Conservation (phyloP, 2,329 filamentous ascomycete species). For the Penicillium frequentans region DNA sequence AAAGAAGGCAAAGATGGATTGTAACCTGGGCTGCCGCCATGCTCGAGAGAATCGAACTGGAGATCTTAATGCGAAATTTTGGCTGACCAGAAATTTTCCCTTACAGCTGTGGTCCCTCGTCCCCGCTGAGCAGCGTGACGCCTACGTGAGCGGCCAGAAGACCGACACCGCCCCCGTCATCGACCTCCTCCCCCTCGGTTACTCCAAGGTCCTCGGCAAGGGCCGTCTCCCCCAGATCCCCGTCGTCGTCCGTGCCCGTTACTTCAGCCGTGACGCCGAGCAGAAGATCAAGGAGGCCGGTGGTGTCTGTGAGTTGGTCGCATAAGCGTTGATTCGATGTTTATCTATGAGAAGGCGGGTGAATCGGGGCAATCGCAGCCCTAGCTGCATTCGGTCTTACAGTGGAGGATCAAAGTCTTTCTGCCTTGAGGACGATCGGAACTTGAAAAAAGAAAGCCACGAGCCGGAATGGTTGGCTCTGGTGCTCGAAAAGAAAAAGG, state of each 20-base stretch:
- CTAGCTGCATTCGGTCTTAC: conserved; percentile 30
- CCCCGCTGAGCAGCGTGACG: conserved; percentile 86
- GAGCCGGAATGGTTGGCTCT: conserved; percentile 28
- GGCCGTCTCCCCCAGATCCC: conserved; percentile 91
- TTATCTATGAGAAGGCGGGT: conserved; percentile 28
- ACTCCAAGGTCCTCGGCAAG: conserved; percentile 99
- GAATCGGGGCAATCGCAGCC: conserved; percentile 31
- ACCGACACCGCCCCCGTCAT: conserved; percentile 94
- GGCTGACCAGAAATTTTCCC: conserved; percentile 18
- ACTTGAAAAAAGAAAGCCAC: conserved; percentile 30
- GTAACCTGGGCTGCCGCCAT: not conserved
- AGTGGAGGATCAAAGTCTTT: conserved; percentile 30
- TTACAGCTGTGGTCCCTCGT: conserved; percentile 89
- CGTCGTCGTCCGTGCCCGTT: conserved; percentile 90
- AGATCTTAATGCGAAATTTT: not conserved
- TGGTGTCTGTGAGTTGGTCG: conserved; percentile 92
- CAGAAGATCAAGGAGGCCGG: conserved; percentile 98
- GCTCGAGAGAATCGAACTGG: not conserved
- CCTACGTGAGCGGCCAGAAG: conserved; percentile 79
- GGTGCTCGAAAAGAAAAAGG: conserved; percentile 36
- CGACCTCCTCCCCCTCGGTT: conserved; percentile 95
- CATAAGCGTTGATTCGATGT: conserved; percentile 57
- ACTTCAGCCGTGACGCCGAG: conserved; percentile 95
- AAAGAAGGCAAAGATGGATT: not conserved
- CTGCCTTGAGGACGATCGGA: conserved; percentile 24